These are phyloP conservation scores for Aspergillus heteromorphus DNA, from an alignment of 495 filamentous ascomycete genomes.

Conservation along the genomic window DNA sequence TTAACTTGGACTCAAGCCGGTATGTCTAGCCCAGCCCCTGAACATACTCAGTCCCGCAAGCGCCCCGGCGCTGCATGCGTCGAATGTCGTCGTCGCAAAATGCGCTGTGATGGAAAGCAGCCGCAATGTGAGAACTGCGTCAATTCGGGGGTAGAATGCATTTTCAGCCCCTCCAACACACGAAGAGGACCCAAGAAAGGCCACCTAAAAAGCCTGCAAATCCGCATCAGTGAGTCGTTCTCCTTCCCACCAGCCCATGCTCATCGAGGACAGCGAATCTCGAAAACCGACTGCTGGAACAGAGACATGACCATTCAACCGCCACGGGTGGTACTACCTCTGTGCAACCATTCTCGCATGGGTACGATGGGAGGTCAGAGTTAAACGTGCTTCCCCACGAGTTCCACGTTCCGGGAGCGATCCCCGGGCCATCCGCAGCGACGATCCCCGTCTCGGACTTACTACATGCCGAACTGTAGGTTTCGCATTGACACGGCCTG, in stretches of 20 bases:
- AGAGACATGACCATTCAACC: not conserved
- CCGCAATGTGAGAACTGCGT: slow-evolving; percentile 35
- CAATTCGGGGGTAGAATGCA: slow-evolving; percentile 35
- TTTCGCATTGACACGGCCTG: not conserved
- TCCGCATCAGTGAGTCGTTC: slow-evolving; percentile 37
- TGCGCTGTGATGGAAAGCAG: not conserved
- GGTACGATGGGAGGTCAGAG: not conserved
- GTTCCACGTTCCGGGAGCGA: not conserved
- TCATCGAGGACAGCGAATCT: not conserved
- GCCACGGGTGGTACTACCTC: not conserved
- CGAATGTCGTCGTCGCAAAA: slow-evolving; percentile 3
- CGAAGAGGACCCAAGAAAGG: slow-evolving; percentile 45
- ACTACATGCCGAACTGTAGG: not conserved
- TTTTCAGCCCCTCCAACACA: slow-evolving; percentile 32
- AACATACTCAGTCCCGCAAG: not conserved
- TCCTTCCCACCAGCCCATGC: not conserved
- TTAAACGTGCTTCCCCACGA: not conserved
- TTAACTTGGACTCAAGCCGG: not conserved
- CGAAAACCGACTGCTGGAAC: not conserved
- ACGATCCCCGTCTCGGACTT: not conserved
- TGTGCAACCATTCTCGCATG: not conserved
- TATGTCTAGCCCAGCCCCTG: not conserved
- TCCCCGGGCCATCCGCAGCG: not conserved
- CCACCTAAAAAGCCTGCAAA: slow-evolving; percentile 40
- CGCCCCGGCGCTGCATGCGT: not conserved